Base-by-base conservation (phyloP, 257 asterid species). In the Nicotiana tomentosiformis region DNA sequence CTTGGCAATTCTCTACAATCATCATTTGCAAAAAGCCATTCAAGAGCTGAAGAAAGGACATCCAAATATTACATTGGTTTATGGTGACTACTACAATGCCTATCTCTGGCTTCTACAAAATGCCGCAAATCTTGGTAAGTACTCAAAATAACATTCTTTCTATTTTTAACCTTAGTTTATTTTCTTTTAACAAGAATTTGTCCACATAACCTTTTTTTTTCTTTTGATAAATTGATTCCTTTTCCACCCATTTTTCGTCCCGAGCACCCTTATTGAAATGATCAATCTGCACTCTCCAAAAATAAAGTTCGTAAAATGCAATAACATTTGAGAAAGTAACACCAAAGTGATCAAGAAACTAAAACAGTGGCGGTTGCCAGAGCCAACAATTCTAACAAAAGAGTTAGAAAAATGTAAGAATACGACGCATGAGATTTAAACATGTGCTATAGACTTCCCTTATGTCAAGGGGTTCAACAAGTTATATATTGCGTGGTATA, bases 31-130 rank as follows among this genome's bases (percentile, higher is more conserved):
- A 68, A 11, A 43, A 78, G 77, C 84, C 30, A 84, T 86, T 39
- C 64, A 58, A 16, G 86, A 82, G 57, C 51, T 84, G 57, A 37
- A 56, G 64, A 86, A 62, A 79, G 60, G 39, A 16, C 23, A 82
- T 29, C 83, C 81, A 33, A 78, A 37, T 26, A 83, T 76, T 17
- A 72, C 60, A 7, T 61, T 87, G n/a, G 18, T 87, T 9, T 84
- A 87, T 10, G 85, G 67, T 2, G 89, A 86, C 56, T 84, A 68
- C 37, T 84, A 84, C 60, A 55, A 72, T 18, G 68, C 83, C 3
- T 84, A 61, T 58, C 55, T 33, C 17, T 26, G 80, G 4, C 65
- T 82, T 29, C n/a, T 84, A 46, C 49, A 18, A 60, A 67, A 87
- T 29, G 80, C 86, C 10, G 11, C 39, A 49, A 43, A 35, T 49